Evolutionary conservation across 1,284 basidiomycete genomes (phyloP), one percentile per base, ranked within the genome.

Genomic region (Ganoderma meredithae): DNA sequence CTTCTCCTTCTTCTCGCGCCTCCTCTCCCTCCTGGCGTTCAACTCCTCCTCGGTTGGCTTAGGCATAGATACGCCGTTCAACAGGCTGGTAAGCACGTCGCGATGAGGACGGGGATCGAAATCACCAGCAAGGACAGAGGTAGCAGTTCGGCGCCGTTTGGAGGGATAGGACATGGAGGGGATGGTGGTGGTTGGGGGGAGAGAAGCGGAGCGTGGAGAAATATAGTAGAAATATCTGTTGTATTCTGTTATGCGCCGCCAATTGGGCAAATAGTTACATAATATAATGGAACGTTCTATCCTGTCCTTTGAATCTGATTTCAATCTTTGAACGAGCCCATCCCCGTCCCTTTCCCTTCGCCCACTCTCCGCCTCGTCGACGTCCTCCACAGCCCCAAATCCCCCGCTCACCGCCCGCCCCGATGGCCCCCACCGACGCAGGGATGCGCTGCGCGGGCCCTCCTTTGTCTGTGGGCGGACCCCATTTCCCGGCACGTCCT

Each of bases 11-110:
- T 79, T 84, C 73, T 75, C 85, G 83, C 69, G 87, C 86, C 53
- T 87, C 85, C 65, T 83, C 84, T 78, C 89, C 88, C 62, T 87
- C 83, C 43, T 79, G 62, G 80, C 74, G 76, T 86, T 84, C 69
- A 89, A 88, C 59, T 86, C 86, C 69, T 84, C 85, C 79, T 91
- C 90, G 44, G 89, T 84, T 39, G 79, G 83, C 69, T 85, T 85
- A 76, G 92, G 89, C 8, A 86, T 85, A 0, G 84, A 85, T 52
- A 93, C 88, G 65, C 91, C 90, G 76, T 94, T 93, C 74, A 93
- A 81, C 58, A 93, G 77, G 79, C 89, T 91, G 15, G 92, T 94
- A 72, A 94, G 83, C 69, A 91, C 90, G 80, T 93, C 92, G 76
- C 92, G 86, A 39, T 83, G 74, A 0, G 90, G 88, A 43, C 84